Base-by-base conservation (phyloP, 805 yeast genomes). In the Ogataea pignaliae region DNA sequence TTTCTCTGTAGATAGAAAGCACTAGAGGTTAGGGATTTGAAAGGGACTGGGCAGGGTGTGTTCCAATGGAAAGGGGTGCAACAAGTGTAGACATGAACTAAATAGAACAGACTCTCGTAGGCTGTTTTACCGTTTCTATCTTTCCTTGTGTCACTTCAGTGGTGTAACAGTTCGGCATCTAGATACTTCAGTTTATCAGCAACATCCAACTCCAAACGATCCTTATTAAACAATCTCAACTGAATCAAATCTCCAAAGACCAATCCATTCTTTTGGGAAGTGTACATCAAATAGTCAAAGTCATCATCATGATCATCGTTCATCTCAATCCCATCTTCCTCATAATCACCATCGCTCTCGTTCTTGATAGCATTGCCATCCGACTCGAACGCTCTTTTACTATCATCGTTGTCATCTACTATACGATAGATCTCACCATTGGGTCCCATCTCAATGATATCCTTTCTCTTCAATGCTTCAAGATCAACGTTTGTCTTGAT, bases 261-360 rank as follows among this genome's bases (percentile, higher is more conserved):
- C 16, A 88, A 62, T 5, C 79, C 79, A 12, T 84, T 72, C 66
- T 90, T 91, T 50, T 90, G 88, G 39, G 73, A 72, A 9, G 93
- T 70, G 61, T 90, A 93, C 47, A 74, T 72, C 49, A 86, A 60
- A 63, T 88, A 88, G 60, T 89, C 89, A 56, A 93, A 91, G 35
- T 79, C 76, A 52, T 85, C 95, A 46, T 62, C 71, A 29, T 56
- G 56, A 17, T 58, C 69, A 11, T 57, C 63, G 5, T 47, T 59
- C 6, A 48, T 54, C 16, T 52, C 58, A 30, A 57, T 62, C 13
- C 55, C 61, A 1, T 51, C 53, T 2, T 56, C 68, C 7, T 51
- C 58, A 37, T 57, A 59, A 33, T 60, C 65, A 17, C 60, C 55
- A 36, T 61, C 26, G 7, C 7, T 21, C 7, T 21, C 26, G 4